Evolutionary conservation across 2,329 filamentous ascomycete species (phyloP), one percentile per base, ranked within the genome.

Genomic region (Aspergillus viridinutans): DNA sequence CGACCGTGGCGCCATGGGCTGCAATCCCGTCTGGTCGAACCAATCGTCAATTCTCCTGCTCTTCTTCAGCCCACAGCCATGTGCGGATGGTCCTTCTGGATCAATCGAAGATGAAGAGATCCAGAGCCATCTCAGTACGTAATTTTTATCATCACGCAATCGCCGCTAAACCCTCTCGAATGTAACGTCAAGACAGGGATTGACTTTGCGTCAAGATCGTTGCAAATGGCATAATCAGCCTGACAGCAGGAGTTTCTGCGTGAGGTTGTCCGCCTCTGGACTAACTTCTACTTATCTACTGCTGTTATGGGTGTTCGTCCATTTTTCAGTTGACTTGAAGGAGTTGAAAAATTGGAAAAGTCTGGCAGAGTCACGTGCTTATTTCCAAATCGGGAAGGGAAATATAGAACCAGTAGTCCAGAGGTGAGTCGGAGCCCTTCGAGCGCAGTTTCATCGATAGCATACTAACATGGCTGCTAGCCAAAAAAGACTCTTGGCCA

Each of bases 111-210:
- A 35, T 17, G 32, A 35, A 35, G 29, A 32, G 12, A 14, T 32
- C 14, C 29, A 32, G 29, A 14, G 3, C 29, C 29, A 32, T 32
- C 32, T 17, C 12, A 17, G 32, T 35, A 35, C 32, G 32, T 35
- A 35, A 35, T 35, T 35, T 35, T 35, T 35, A 35, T 49, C 55
- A 69, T 62, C 67, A 69, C 67, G 67, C 64, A 65, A 69, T 69
- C 65, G 60, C 32, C 53, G 49, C 26, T 55, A 63, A 42, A 25
- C 14, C 25, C 35, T 43, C 20, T 35, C 38, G 49, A 52, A 45
- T 26, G 38, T 42, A 29, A 20, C 14, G 28, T 26, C 25, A 23
- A 12, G 47, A 38, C 25, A 20, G 14, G 29, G 23, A 17, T 54
- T 40, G 1, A 5, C 17, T 25, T 21, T 14, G 21, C 43, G 8